Conservation (phyloP, 305 asterid species). For the Fraxinus greggii region DNA sequence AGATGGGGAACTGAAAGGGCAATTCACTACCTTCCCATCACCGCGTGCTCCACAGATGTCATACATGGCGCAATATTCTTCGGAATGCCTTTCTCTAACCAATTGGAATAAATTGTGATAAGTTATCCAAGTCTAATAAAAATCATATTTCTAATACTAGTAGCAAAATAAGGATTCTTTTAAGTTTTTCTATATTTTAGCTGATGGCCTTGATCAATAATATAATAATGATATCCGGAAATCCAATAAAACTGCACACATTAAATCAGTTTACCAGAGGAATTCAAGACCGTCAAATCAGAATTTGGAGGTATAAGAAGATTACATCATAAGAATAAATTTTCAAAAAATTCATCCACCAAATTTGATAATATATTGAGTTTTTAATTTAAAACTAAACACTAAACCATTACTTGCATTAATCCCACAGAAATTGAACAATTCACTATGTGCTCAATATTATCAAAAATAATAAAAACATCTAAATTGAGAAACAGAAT, state of each 20-base stretch:
- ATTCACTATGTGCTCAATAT: background rate
- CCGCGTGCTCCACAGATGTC: slow-evolving; percentile 81
- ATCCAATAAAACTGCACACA: background rate
- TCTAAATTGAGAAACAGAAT: background rate
- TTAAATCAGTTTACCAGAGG: background rate
- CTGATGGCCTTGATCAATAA: background rate
- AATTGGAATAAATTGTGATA: slow-evolving; percentile 19
- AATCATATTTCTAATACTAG: background rate
- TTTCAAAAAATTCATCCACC: background rate
- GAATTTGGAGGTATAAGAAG: background rate
- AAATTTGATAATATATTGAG: background rate
- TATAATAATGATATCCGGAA: background rate
- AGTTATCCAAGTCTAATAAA: background rate
- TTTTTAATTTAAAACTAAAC: too few relatives aligned
- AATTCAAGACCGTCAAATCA: background rate
- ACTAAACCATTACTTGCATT: background rate
- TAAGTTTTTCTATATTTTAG: background rate
- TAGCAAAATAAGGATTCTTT: background rate
- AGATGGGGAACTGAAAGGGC: slow-evolving; percentile 73
- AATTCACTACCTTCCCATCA: slow-evolving; percentile 85
- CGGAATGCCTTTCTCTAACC: slow-evolving; percentile 55
- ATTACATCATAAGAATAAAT: background rate
- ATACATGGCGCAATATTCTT: slow-evolving; percentile 86
- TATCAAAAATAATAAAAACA: background rate
- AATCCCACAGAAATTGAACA: background rate